Evolutionary conservation across 441 rosid species (phyloP).

Genomic region (Erysimum pusillum): DNA sequence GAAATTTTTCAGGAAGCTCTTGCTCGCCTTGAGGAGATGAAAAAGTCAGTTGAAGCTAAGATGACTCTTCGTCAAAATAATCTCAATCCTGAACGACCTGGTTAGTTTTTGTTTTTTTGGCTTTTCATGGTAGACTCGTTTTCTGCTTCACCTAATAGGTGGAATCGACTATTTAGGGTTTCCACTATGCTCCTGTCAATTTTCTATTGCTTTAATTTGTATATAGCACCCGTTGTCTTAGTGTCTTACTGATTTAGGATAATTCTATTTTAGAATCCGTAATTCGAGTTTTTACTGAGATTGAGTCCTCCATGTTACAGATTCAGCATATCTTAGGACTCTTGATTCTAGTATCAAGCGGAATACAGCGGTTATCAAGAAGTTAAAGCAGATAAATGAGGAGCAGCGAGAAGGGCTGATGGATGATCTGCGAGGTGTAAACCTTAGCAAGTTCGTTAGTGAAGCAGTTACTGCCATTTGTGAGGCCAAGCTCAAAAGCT

Average conservation of each 20-base stretch:
- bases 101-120: constrained; percentile 44
- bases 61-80: constrained; percentile 91
- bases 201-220: background rate
- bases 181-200: background rate
- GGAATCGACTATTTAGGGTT: constrained; percentile 12
- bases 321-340: constrained; percentile 87
- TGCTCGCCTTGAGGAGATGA: constrained; percentile 82
- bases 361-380: constrained; percentile 91
- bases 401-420: constrained; percentile 93
- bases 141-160: constrained; percentile 1
- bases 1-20: constrained; percentile 71
- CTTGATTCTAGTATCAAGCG: constrained; percentile 97
- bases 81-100: constrained; percentile 95
- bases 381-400: constrained; percentile 93
- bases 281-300: constrained; percentile 42
- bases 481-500: constrained; percentile 95
- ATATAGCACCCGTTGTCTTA: background rate
- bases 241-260: constrained; percentile 2
- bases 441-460: constrained; percentile 95
- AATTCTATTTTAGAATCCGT: constrained; percentile 12
- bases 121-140: background rate
- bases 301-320: constrained; percentile 57
- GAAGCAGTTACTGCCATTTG: constrained; percentile 97
- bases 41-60: constrained; percentile 79
- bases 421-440: constrained; percentile 90